These are phyloP conservation scores for Aegilops tauschii DNA, from an alignment of 176 grass and related monocot genomes.

Conservation along the genomic window DNA sequence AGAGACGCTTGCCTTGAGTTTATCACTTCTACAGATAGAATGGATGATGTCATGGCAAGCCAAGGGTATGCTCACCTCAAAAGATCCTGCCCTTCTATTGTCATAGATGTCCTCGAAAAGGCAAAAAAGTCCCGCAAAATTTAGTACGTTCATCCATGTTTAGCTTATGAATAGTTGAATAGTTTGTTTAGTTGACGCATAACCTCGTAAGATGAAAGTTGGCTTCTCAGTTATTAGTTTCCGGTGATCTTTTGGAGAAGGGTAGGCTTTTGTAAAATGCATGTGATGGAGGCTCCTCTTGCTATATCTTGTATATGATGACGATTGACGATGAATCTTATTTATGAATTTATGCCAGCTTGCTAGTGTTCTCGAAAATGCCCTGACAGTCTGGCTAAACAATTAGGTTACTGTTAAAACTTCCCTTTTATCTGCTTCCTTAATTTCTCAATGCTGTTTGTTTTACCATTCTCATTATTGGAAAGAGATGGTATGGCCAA, in stretches of 20 bases:
- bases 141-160: not conserved
- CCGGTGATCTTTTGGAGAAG: not conserved
- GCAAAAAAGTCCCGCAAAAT: not conserved
- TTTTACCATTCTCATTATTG: not conserved
- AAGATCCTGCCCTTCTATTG: not conserved
- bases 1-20: conserved; percentile 13
- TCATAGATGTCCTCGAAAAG: not conserved
- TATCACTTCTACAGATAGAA: conserved; percentile 1
- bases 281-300: not conserved
- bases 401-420: not conserved
- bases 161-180: not conserved
- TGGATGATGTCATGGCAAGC: not conserved
- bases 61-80: not conserved
- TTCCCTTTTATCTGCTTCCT: not conserved
- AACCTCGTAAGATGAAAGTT: not conserved
- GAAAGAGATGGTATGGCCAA: not conserved
- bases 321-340: not conserved
- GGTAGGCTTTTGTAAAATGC: not conserved
- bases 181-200: not conserved
- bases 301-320: not conserved
- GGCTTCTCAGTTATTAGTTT: not conserved
- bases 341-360: not conserved
- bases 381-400: not conserved
- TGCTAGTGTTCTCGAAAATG: not conserved
- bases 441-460: not conserved